Evolutionary conservation across 768 basidiomycete species (phyloP), one percentile per base, ranked within the genome.

Genomic region (Trametes elegans): DNA sequence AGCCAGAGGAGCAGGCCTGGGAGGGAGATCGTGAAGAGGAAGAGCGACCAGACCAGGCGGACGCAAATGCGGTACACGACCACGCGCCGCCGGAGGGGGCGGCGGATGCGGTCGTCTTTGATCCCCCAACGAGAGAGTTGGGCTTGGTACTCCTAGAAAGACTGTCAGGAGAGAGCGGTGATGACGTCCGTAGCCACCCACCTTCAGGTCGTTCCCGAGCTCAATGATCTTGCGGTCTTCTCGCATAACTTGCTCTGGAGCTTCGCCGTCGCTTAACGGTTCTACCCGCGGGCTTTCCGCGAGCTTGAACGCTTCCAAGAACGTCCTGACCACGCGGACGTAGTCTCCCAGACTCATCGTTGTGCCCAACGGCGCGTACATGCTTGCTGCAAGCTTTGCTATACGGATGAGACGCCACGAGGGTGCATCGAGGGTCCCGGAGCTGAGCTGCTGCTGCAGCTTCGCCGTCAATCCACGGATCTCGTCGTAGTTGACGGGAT

Each of bases 281-380:
- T 62, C 57, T 8, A 31, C 11, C 6, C 40, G 42, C 3, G 62
- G 54, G 5, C 61, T 18, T 27, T 66, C 62, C 6, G 61, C 63
- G 66, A 50, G 62, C 57, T 87, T 88, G 68, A 95, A 90, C 2
- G 77, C 82, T 59, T 92, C 89, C 14, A 90, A 76, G 66, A 94
- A 95, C 38, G 79, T 75, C 64, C 85, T 78, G 35, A 80, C 84
- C 7, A 91, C 77, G 19, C 91, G 81, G 24, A 94, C 87, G 66
- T 90, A 83, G 67, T 95, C 88, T 10, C 93, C 92, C 14, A 95
- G 75, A 50, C 78, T 82, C 88, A 95, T 91, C 11, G 72, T 75
- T 13, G 93, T 94, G 36, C 93, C 93, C n/a, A 94, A 73, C 2
- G 93, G 93, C 5, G 84, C 90, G 62, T 95, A 95, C 41, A 95